Base-by-base conservation (phyloP, 2,329 filamentous ascomycete species). In the Fusarium sp. region DNA sequence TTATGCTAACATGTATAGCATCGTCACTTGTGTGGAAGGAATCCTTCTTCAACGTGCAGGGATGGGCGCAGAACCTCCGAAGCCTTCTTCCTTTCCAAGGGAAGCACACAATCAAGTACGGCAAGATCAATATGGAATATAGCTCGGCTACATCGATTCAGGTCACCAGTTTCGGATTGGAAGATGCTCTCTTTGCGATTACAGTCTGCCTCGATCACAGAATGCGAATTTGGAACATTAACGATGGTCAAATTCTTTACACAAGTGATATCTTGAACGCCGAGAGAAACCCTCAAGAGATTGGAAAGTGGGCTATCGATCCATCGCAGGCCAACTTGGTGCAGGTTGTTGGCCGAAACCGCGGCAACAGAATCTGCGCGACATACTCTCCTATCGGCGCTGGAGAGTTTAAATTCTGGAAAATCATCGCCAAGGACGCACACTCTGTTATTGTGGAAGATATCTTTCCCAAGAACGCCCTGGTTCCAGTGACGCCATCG, bases 391-490 rank as follows among this genome's bases (percentile, higher is more conserved):
- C 96, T 1, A 89, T 96, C 67, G 92, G 94, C 31, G 88, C 90
- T 40, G 92, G 96, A 36, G 91, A 95, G 76, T 98, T 99, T 85
- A 98, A 97, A 78, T 94, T 99, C 76, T 99, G 94, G 93, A 85
- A 83, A 69, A 80, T 89, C n/a, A 88, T 88, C 54, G 87, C 92
- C 19, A 88, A 90, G 70, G 88, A 90, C 54, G 87, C 87, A 71
- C 85, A 91, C 73, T 84, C 82, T 4, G 78, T 94, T 21, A 84
- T 89, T 10, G 84, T 97, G 15, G 87, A 89, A 66, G 93, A 97
- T 72, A 82, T 93, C 22, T 94, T 92, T 71, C 87, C 92, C 0
- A 83, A 85, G 39, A 74, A 77, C 47, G 74, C 74, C 14, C 83
- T 96, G 33, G 84, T 91, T 26, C 92, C 94, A 2, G 88, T 88